Percentiles rank a stretch among this genome's conserved stretches.
Evolutionary conservation across 2,329 filamentous ascomycete genomes (phyloP).

Genomic region (Fusarium verrucosum): DNA sequence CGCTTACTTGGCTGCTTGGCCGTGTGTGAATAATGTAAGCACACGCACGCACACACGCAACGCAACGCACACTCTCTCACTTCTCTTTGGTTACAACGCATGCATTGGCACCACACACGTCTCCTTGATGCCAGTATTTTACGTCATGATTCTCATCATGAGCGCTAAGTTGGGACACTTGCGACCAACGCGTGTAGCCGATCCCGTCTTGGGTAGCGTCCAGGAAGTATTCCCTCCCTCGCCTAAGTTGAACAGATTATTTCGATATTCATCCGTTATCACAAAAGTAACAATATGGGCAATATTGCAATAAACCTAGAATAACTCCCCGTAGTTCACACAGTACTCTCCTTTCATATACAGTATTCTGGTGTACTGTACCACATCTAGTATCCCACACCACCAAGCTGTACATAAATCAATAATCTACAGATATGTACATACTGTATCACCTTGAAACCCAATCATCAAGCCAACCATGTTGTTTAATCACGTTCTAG

Average conservation of each 20-base stretch:
- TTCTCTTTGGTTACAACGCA: not conserved
- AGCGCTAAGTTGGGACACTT: constrained; percentile 6
- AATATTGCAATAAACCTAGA: not conserved
- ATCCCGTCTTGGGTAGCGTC: not conserved
- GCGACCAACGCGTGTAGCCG: not conserved
- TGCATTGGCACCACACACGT: not conserved
- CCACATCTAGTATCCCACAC: too few relatives aligned
- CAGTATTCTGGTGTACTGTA: too few relatives aligned
- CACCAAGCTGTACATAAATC: too few relatives aligned
- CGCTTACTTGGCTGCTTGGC: not conserved
- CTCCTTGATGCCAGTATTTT: not conserved
- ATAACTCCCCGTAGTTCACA: too few relatives aligned
- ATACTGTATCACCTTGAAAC: too few relatives aligned
- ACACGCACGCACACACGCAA: not conserved
- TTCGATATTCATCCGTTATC: not conserved
- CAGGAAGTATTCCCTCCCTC: not conserved
- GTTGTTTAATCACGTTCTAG: not conserved
- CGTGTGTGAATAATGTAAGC: not conserved
- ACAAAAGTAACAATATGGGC: not conserved
- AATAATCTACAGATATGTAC: too few relatives aligned
- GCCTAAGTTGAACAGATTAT: not conserved
- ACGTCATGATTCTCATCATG: constrained; percentile 1
- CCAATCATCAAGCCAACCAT: not conserved
- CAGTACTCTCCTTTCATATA: too few relatives aligned
- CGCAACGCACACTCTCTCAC: not conserved